These are phyloP conservation scores for Septoria petroselini DNA, from an alignment of 2,329 filamentous ascomycete genomes.

Conservation along the genomic window DNA sequence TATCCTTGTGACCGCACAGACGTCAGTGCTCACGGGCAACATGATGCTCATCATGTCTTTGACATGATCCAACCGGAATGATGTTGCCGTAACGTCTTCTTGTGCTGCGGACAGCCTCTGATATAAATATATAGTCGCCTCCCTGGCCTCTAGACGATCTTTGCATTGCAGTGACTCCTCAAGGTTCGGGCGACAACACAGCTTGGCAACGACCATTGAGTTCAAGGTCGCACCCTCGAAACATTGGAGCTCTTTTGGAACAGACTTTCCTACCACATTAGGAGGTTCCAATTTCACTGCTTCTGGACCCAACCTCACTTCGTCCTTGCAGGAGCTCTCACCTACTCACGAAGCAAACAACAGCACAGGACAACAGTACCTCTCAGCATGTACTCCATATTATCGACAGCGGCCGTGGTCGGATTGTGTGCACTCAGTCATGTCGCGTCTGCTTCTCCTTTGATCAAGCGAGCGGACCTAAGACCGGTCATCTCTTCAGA, in stretches of 20 bases:
- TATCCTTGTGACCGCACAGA: slow-evolving; percentile 10
- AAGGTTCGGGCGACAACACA: no score
- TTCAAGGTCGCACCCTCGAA: no score
- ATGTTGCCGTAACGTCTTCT: not conserved
- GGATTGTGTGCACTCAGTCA: slow-evolving; percentile 3
- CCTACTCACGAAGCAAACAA: not conserved
- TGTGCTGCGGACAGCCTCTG: not conserved
- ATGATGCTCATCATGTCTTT: not conserved
- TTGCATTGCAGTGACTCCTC: no score
- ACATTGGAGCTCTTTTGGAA: no score
- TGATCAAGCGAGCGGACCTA: slow-evolving; percentile 10
- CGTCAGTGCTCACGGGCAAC: slow-evolving; percentile 7
- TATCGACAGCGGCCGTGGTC: not conserved
- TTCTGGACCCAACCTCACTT: not conserved
- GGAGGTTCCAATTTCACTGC: not conserved
- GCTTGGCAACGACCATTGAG: no score
- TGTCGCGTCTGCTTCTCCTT: slow-evolving; percentile 12
- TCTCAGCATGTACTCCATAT: slow-evolving; percentile 4
- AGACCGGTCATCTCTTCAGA: slow-evolving; percentile 23
- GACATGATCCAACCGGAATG: not conserved
- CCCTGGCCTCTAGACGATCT: not conserved
- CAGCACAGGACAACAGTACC: slow-evolving; percentile 4
- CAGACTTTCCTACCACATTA: no score
- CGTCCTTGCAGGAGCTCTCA: not conserved
- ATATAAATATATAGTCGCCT: slow-evolving; percentile 3